Evolutionary conservation across 768 basidiomycete genomes (phyloP), one percentile per base, ranked within the genome.

Genomic region (Daedalea quercina): DNA sequence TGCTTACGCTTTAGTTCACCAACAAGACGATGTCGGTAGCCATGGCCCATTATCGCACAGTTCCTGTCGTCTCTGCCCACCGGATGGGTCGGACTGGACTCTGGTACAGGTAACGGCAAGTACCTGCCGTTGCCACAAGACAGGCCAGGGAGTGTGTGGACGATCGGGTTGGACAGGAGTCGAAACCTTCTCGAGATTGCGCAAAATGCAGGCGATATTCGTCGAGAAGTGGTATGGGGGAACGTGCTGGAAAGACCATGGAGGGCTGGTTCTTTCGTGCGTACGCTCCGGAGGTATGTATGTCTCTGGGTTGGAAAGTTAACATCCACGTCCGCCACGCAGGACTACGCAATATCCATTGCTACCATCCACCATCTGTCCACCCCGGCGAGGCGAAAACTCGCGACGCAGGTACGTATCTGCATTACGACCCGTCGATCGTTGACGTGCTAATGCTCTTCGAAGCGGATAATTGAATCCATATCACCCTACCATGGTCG

Each of bases 341-440:
- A 97, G 94, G 93, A 97, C 72, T 96, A 92, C 61, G 89, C 89
- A 1, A 94, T 99, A 46, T 96, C 94, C 3, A 94, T 99, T 57
- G 96, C 96, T 24, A 98, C 95, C 1, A 90, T 98, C 44, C 96
- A 99, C 63, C 96, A 99, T 68, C 76, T 99, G 4, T 84, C 93
- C 2, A 95, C 93, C 0, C 75, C 77, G 9, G 76, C 78, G 51
- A 79, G 96, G 31, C 78, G 96, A 19, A 76, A 73, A 56, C 65
- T 74, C 17, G 86, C 92, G 1, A 79, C 97, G 8, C 75, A 90
- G 77, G 93, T 90, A 56, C 28, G 69, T 62, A 7, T 19, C 9
- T 47, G 3, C 3, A 31, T 12, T 7, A 20, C 11, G 19, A 40
- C 19, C 2, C 35, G 3, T 35, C 34, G 23, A 8, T 51, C 17